Evolutionary conservation across 257 asterid genomes (phyloP), one percentile per base, ranked within the genome.

Genomic region (Pogostemon cablin): DNA sequence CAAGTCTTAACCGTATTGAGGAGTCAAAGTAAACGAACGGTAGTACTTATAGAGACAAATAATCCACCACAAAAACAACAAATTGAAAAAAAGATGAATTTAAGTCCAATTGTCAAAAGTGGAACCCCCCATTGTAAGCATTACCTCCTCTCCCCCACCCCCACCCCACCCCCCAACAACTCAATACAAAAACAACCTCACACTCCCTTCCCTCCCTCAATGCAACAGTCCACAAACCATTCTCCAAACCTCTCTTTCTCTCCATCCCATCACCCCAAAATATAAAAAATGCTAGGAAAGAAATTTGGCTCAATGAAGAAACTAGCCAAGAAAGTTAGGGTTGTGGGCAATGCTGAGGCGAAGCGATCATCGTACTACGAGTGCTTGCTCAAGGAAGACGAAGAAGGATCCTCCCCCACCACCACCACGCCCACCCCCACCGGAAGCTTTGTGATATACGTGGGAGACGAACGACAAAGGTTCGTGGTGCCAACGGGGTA

Each of bases 291-390:
- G 96, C 66, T 85, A 6, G 85, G 95, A 0, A 92, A 86, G 75
- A 92, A 80, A 63, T 74, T 92, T n/a, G 89, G 84, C 37, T 89
- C 96, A 7, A 77, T 90, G 86, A 88, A 79, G 79, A 90, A 88
- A 70, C 77, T 88, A 50, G 86, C 82, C 59, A 88, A 80, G 84
- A 92, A 83, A 74, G 81, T 73, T 3, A 86, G 77, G 69, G 84
- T 55, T 44, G 52, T 69, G 0, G 43, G 59, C 41, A 68, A 50
- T 15, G 67, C 15, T 37, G 59, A 64, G 5, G 48, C n/a, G 9
- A 67, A 69, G 9, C 37, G 78, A 9, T 71, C 81, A 9, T 71
- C 81, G 1, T 79, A 73, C 25, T 63, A 66, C 9, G 87, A 86
- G 43, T 75, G 73, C 67, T 72, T 87, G 76, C 82, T 88, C 38